Evolutionary conservation across 75 land plant species (phyloP).

Genomic region (Larix kaempferi): DNA sequence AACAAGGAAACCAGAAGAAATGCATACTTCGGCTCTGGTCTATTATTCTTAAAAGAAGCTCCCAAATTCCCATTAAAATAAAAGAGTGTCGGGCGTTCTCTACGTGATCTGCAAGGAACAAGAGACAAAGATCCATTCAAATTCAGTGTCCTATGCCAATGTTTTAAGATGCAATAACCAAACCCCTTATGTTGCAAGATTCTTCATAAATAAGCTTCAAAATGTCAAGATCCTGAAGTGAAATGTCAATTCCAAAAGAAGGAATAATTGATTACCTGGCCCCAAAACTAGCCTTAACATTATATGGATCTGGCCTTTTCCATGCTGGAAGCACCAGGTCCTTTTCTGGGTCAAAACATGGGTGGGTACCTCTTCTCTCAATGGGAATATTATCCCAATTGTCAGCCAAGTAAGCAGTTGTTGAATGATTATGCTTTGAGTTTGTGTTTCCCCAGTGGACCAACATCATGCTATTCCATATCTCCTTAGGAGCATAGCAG

Average conservation of each 20-base stretch:
- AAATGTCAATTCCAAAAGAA: neutral
- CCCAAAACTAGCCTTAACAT: constrained; percentile 50
- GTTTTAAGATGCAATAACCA: neutral
- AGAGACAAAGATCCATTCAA: neutral
- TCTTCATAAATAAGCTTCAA: constrained; percentile 6
- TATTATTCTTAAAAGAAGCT: constrained; percentile 59
- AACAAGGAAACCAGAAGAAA: neutral
- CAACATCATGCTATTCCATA: constrained; percentile 94
- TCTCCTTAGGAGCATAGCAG: constrained; percentile 98
- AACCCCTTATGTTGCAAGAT: neutral
- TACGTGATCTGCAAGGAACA: constrained; percentile 44
- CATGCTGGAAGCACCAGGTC: constrained; percentile 97
- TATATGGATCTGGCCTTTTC: constrained; percentile 68
- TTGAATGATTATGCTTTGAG: constrained; percentile 80
- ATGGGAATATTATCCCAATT: constrained; percentile 76
- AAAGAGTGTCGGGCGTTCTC: constrained; percentile 63
- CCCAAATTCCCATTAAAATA: constrained; percentile 97
- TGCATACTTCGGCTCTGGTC: constrained; percentile 81
- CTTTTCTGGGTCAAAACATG: constrained; percentile 89
- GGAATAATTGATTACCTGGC: constrained; percentile 45
- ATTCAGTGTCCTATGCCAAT: neutral
- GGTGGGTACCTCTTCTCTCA: constrained; percentile 71
- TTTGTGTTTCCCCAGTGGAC: constrained; percentile 99
- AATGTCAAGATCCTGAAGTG: constrained; percentile 1
- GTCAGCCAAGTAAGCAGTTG: constrained; percentile 85